Evolutionary conservation across 2,329 filamentous ascomycete species (phyloP).

Genomic region (Penicillium capsulatum): DNA sequence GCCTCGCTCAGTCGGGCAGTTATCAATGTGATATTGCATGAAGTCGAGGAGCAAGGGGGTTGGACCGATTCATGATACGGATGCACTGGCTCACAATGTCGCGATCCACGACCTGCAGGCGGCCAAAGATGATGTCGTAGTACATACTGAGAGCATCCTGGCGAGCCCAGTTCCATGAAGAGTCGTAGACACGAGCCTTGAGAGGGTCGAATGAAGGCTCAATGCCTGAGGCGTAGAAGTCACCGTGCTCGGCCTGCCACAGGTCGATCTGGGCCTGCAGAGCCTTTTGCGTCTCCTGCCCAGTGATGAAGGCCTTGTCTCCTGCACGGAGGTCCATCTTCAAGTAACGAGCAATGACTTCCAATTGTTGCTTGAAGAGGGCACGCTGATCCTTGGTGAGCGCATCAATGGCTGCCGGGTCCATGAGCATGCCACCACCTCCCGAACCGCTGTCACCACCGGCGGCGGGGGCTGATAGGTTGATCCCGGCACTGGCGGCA

Average conservation of each 20-base stretch:
- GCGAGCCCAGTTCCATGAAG: constrained; percentile 98
- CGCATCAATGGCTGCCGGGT: constrained; percentile 92
- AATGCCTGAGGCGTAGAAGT: constrained; percentile 92
- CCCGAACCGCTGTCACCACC: constrained; percentile 68
- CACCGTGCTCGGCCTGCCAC: constrained; percentile 92
- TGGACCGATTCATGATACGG: constrained; percentile 98
- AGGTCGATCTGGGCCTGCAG: constrained; percentile 91
- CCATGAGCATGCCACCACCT: constrained; percentile 96
- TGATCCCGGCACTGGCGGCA: constrained; percentile 76
- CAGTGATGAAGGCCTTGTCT: constrained; percentile 84
- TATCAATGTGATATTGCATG: constrained; percentile 99
- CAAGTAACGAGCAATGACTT: constrained; percentile 89
- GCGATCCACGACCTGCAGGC: constrained; percentile 85
- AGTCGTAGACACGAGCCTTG: constrained; percentile 95
- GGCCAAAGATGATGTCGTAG: constrained; percentile 97
- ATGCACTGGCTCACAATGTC: constrained; percentile 99
- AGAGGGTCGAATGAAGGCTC: constrained; percentile 89
- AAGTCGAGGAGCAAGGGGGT: constrained; percentile 92
- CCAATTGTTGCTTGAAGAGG: constrained; percentile 96
- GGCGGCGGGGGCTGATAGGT: constrained; percentile 66
- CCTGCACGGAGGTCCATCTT: constrained; percentile 97
- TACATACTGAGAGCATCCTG: constrained; percentile 98
- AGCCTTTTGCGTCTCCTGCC: constrained; percentile 78
- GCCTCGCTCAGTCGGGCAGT: constrained; percentile 92
- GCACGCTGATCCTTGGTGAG: constrained; percentile 94